These are phyloP conservation scores for Suillus lakei DNA, from an alignment of 768 basidiomycete genomes.

Conservation along the genomic window DNA sequence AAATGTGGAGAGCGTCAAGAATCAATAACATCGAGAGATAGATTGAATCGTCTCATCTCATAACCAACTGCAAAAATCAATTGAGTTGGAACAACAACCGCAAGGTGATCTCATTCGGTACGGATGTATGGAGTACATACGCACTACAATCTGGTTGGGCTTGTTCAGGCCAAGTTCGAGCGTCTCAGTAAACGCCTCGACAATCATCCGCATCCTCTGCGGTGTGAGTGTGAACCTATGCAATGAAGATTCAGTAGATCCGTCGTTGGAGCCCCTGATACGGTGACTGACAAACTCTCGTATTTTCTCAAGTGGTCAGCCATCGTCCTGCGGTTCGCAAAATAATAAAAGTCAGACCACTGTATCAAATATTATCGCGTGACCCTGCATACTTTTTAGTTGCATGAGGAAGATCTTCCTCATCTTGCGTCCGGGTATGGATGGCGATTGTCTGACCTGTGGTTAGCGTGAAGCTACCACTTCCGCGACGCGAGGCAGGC, in stretches of 20 bases:
- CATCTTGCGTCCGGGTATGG: slow-evolving; percentile 88
- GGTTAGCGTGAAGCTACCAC: slow-evolving; percentile 72
- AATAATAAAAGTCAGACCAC: slow-evolving; percentile 7
- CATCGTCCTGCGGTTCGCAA: slow-evolving; percentile 68
- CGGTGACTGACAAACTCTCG: slow-evolving; percentile 72
- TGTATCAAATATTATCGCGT: neutral
- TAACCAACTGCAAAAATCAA: neutral
- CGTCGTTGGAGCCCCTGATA: slow-evolving; percentile 18
- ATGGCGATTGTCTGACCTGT: slow-evolving; percentile 81
- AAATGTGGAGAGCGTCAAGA: too few species aligned
- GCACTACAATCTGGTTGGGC: slow-evolving; percentile 83
- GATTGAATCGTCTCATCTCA: neutral
- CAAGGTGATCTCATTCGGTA: slow-evolving; percentile 4
- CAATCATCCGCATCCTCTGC: slow-evolving; percentile 95
- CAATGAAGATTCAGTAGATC: slow-evolving; percentile 8
- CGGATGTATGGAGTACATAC: slow-evolving; percentile 38
- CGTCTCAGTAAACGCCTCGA: slow-evolving; percentile 93
- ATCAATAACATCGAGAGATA: neutral
- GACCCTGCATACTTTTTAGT: slow-evolving; percentile 76
- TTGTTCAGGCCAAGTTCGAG: slow-evolving; percentile 87
- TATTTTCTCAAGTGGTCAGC: slow-evolving; percentile 92
- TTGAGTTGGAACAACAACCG: slow-evolving; percentile 11
- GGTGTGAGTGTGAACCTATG: slow-evolving; percentile 83
- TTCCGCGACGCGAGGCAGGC: slow-evolving; percentile 77
- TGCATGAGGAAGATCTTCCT: slow-evolving; percentile 88